Conservation (phyloP, 306 rosid species). For the Vicia villosa region DNA sequence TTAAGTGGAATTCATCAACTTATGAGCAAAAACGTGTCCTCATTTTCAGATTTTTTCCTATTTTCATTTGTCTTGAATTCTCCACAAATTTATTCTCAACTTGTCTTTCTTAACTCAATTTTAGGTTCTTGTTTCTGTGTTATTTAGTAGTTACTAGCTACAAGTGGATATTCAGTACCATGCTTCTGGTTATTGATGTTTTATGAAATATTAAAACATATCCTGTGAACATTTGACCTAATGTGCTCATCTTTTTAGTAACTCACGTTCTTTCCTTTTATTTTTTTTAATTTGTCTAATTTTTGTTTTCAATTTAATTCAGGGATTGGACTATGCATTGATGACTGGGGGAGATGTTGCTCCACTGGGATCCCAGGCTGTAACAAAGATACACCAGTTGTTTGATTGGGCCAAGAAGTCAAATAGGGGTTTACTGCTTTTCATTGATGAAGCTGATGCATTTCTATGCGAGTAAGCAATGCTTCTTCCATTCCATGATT, state of each 20-base stretch:
- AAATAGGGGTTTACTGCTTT: constrained; percentile 81
- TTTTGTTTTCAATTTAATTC: constrained; percentile 26
- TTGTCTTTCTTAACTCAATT: background rate
- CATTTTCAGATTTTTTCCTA: background rate
- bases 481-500: constrained; percentile 3
- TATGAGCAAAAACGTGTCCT: background rate
- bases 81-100: background rate
- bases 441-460: constrained; percentile 98
- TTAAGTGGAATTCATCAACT: background rate
- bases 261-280: background rate
- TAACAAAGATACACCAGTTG: constrained; percentile 93
- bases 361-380: constrained; percentile 96
- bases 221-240: constrained; percentile 1
- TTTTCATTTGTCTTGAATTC: constrained; percentile 6
- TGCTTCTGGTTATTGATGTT: background rate
- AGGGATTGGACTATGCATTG: constrained; percentile 97
- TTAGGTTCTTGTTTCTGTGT: background rate
- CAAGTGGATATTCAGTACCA: background rate
- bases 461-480: constrained; percentile 96
- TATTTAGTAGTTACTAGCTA: background rate
- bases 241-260: background rate
- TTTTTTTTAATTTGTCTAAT: background rate
- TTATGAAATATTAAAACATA: background rate
- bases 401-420: constrained; percentile 98
- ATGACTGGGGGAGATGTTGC: constrained; percentile 99